Evolutionary conservation across 345 rosid genomes (phyloP), one percentile per base, ranked within the genome.

Genomic region (Conringia planisiliqua): DNA sequence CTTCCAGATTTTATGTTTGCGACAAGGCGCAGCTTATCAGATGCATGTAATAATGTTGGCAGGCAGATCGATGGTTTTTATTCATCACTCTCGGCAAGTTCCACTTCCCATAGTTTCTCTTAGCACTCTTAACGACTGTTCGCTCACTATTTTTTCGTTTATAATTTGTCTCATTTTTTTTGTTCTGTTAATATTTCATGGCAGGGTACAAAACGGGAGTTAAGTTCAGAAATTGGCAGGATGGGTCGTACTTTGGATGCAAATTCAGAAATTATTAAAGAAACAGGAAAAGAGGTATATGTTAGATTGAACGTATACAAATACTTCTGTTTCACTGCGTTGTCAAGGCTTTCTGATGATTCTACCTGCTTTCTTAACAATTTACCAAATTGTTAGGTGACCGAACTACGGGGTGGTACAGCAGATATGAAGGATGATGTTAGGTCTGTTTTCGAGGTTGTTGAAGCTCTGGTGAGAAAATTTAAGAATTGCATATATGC

Each of bases 1-100:
- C 91, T 95, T 87, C 89, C 96, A 44, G 94, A 95, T 83, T 72
- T 95, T 86, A 89, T 84, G 97, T 92, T 95, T 85, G 98, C 96
- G 4, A 90, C 98, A 2, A 87, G 88, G 70, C 94, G 94, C 47
- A 79, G 94, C 73, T 82, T 95, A 76, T 85, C 91, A 73, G 99
- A 92, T 70, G 97, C 99, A 55, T 83, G 93, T 75, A 78, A 82
- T 62, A 72, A 82, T 62, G 79, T 95, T 48, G 93, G 88, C 74
- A 86, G 80, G 69, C 90, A 88, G 70, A 92, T 95, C 65, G 97
- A 90, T 60, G 85, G 72, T 62, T 91, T 92, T 72, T 86, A 90
- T 75, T 64, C 87, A 16, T 90, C 93, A 1, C 84, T 92, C 70
- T 75, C 87, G 87, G 99, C 69, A 84, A 80, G 83, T 71, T 73